Evolutionary conservation across 2,329 filamentous ascomycete genomes (phyloP).

Genomic region (Venturia oleaginea): DNA sequence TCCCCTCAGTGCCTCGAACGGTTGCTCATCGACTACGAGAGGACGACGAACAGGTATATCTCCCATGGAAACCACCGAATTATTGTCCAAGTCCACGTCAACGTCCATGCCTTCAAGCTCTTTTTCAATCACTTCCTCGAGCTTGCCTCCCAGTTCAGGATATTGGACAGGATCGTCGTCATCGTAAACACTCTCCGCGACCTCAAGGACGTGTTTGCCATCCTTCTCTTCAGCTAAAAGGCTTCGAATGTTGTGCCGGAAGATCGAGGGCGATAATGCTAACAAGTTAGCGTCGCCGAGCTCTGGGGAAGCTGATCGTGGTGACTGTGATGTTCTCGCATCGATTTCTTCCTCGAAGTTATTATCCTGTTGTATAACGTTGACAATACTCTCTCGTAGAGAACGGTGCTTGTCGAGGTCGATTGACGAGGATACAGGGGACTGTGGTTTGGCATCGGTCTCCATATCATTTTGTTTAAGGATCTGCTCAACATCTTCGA

Average conservation of each 20-base stretch:
- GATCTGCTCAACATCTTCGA: background rate
- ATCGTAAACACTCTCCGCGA: background rate
- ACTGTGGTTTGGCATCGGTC: background rate
- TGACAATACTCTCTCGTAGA: background rate
- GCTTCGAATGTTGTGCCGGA: background rate
- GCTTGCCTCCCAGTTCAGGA: background rate
- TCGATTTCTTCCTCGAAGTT: background rate
- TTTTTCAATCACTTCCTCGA: background rate
- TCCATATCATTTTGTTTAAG: too few relatives aligned
- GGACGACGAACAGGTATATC: background rate
- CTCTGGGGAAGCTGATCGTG: constrained; percentile 1
- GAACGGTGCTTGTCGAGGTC: background rate
- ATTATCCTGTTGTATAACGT: background rate
- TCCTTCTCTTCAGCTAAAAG: background rate
- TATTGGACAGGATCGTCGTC: background rate
- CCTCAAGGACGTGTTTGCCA: background rate
- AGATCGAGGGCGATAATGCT: constrained; percentile 1
- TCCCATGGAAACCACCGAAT: background rate
- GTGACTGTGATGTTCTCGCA: background rate
- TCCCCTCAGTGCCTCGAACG: background rate
- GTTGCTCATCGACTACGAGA: background rate
- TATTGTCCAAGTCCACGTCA: background rate
- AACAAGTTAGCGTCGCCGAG: background rate
- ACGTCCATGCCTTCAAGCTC: background rate
- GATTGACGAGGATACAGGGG: background rate